Base-by-base conservation (phyloP, 2,329 filamentous ascomycete species). In the Albophoma yamanashiensis region DNA sequence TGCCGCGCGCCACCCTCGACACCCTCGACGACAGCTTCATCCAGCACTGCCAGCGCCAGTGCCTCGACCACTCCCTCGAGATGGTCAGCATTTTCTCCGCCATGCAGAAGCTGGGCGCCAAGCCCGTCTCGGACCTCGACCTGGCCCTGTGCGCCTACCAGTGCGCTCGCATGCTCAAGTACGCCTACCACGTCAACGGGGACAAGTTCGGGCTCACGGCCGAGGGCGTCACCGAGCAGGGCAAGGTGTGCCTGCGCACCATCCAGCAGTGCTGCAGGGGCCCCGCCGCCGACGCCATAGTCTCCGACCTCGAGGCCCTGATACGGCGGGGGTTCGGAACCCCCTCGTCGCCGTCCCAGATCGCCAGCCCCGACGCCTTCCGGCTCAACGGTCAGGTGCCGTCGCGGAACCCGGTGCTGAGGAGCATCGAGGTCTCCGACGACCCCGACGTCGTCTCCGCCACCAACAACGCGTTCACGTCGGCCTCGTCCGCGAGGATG, bases 11-110 rank as follows among this genome's bases (percentile, higher is more conserved):
- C 0, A 72, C 73, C 15, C 70, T 83, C 12, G 74, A 74, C 57
- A 75, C 74, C 60, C 71, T 84, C 3, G 79, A 81, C 55, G 76
- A 75, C 12, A 71, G 71, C 3, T 83, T 83, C 59, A 74, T 82
- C 43, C 71, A 75, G 2, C 75, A 78, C 63, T 82, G 80, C 61
- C 79, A 77, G 50, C 72, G 75, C 4, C 78, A 79, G 61, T 82
- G 81, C 59, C 79, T 79, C 45, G 79, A 82, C 57, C 81, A 84
- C 61, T 79, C 81, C 11, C 69, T 78, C 40, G 78, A 79, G 36
- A 82, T 84, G 78, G 76, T 79, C 8, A 78, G 79, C 55, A 83
- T 84, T 63, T 83, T 84, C 63, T 72, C 77, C 3, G 72, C 78
- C 55, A 74, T 83, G 64, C 73, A 83, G 59, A 76, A 77, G 25